Evolutionary conservation across 2,329 filamentous ascomycete species (phyloP), one percentile per base, ranked within the genome.

Genomic region (Aureobasidium sp.): DNA sequence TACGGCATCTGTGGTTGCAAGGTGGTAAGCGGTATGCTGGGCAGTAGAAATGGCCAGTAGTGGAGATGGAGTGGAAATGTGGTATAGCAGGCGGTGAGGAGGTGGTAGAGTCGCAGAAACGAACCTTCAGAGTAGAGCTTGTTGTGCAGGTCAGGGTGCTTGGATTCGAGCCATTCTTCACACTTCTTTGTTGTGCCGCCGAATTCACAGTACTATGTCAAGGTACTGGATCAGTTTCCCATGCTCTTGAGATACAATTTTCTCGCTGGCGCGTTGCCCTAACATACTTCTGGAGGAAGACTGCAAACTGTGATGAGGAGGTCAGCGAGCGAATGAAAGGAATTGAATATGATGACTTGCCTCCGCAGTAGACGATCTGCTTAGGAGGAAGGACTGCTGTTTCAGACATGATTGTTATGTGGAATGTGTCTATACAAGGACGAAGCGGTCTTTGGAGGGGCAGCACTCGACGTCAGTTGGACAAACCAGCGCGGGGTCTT

Each of bases 141-240:
- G 65, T 84, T 76, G 76, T 96, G 95, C 74, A 97, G 79, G 51
- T 83, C 81, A 3, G 86, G 84, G 69, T 96, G 83, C 67, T 86
- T 82, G 67, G 87, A 84, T 71, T 90, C 80, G 24, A 99, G 86
- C 94, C 94, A 99, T 75, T 97, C 92, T 76, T 93, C 89, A 79
- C 94, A 99, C 79, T 97, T 99, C 78, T 92, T 96, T 27, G 89
- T 87, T 43, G 92, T 97, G 67, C 92, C 93, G 72, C 94, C 94
- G 77, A 97, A 97, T 79, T 99, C 94, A 81, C 94, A 99, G 79
- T 97, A 99, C 94, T 97, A 39, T 53, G 20, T 20, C 7, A 15
- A 9, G 32, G 26, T 3, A 15, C 50, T 20, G 20, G 15, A 20
- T 59, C 46, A 59, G 56, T 67, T 62, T 63, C 36, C 24, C 37